phyloP scores from a whole-genome alignment of 257 asterid species.

The Cruciata laevipes region DNA sequence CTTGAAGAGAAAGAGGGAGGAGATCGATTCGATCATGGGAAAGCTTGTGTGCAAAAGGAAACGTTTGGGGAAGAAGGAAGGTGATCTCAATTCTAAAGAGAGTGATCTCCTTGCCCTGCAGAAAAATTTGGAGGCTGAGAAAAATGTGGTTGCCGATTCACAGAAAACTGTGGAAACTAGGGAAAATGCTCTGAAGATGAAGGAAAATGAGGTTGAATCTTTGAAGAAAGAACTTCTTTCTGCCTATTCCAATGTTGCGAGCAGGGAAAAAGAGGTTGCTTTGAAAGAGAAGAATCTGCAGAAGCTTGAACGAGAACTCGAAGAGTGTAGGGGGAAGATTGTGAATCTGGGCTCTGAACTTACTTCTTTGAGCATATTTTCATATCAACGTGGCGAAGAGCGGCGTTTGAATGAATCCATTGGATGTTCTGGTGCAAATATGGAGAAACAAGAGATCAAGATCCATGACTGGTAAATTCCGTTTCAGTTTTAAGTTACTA shows the following conservation, averaged over 20 bases:
- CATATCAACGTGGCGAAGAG: not conserved
- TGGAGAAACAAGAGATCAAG: not conserved
- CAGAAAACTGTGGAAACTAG: not conserved
- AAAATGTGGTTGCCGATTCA: not conserved
- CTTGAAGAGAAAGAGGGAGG: not conserved
- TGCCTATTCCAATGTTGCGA: too few species aligned
- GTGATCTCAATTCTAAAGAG: not conserved
- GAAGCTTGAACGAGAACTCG: not conserved
- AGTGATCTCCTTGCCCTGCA: not conserved
- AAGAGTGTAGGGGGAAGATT: not conserved
- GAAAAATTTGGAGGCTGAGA: not conserved
- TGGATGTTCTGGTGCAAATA: not conserved
- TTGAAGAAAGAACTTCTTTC: too few species aligned
- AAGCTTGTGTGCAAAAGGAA: not conserved
- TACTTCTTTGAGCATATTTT: not conserved
- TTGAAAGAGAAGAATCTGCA: not conserved
- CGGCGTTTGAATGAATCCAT: not conserved
- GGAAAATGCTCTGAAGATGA: not conserved
- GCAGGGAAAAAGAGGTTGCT: constrained; percentile 4
- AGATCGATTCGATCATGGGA: not conserved
- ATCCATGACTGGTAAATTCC: not conserved
- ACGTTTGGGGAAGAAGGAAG: not conserved
- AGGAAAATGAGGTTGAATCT: not conserved
- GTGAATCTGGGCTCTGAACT: not conserved
- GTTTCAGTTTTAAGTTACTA: not conserved